Evolutionary conservation across 148 eudicot genomes (phyloP).

Genomic region (Amaranthus palmeri): DNA sequence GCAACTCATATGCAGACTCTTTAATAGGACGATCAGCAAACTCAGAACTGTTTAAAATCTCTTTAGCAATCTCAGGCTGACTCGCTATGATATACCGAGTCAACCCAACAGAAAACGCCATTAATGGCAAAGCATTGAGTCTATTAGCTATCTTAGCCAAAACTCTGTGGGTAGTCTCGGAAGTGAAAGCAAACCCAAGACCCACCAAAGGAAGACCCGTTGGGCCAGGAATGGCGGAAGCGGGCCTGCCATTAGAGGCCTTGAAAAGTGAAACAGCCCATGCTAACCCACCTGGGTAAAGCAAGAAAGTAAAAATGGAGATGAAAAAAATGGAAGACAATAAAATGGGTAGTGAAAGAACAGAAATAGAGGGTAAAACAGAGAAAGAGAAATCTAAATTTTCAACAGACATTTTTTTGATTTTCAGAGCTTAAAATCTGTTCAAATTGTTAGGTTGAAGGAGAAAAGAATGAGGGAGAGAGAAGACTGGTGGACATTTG

Average conservation of each 20-base stretch:
- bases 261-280: slow-evolving; percentile 44
- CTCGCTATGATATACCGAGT: slow-evolving; percentile 70
- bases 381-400: slow-evolving; percentile 4
- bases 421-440: no score
- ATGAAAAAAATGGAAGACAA: slow-evolving; percentile 25
- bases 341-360: slow-evolving; percentile 20
- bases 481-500: not conserved
- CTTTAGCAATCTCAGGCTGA: slow-evolving; percentile 65
- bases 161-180: slow-evolving; percentile 45
- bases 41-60: slow-evolving; percentile 51
- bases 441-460: not conserved
- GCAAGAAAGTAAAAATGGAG: slow-evolving; percentile 36
- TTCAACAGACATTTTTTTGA: slow-evolving; percentile 22
- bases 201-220: slow-evolving; percentile 63
- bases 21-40: slow-evolving; percentile 87
- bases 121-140: slow-evolving; percentile 31
- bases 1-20: slow-evolving; percentile 75
- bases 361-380: slow-evolving; percentile 4
- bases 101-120: slow-evolving; percentile 85
- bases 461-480: not conserved
- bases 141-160: slow-evolving; percentile 27
- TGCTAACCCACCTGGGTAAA: slow-evolving; percentile 76
- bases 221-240: slow-evolving; percentile 61
- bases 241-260: slow-evolving; percentile 8
- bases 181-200: slow-evolving; percentile 37